Base-by-base conservation (phyloP, 1,139 yeast genomes). In the Kodamaea plutei region DNA sequence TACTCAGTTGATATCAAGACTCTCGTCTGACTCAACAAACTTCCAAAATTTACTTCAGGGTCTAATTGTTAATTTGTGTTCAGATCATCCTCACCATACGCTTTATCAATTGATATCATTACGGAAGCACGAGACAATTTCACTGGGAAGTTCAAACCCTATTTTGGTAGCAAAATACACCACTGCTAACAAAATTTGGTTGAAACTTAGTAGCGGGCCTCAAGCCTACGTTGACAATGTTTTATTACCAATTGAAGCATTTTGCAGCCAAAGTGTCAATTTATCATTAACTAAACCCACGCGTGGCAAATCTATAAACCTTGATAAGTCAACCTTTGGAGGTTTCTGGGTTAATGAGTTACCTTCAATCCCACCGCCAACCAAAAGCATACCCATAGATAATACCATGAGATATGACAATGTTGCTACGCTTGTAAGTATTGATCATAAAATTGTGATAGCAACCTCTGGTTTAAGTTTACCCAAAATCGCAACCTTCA, bases 391-490 rank as follows among this genome's bases (percentile, higher is more conserved):
- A 10, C 52, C 65, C 1, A 54, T 79, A 2, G 64, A 67, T 8
- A 48, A 51, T 1, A 61, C 64, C 23, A 60, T 69, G 7, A 57
- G 69, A 11, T 84, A 83, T 43, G 35, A 47, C 0, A 42, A 53
- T n/a, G 50, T 79, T 0, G 77, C 88, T 0, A 49, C 52, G 2
- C 72, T 91, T 23, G 29, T 42, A 0, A 43, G 46, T 1, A 67
- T 84, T 3, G 69, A 67, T 5, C 58, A 68, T 1, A 56, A 51
- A 3, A 58, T 88, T 2, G 43, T 54, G 0, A 67, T 87, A 18
- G 94, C 98, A 0, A 53, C 83, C 0, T 76, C 88, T 0, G 98
- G 98, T 2, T 57, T 89, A 10, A 87, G 96, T 44, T 69, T 79
- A 37, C 98, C 98, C 0, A 89, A 89, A 51, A 82, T 91, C 30